Evolutionary conservation across 768 basidiomycete genomes (phyloP), one percentile per base, ranked within the genome.

Genomic region (Lentinula sp.): DNA sequence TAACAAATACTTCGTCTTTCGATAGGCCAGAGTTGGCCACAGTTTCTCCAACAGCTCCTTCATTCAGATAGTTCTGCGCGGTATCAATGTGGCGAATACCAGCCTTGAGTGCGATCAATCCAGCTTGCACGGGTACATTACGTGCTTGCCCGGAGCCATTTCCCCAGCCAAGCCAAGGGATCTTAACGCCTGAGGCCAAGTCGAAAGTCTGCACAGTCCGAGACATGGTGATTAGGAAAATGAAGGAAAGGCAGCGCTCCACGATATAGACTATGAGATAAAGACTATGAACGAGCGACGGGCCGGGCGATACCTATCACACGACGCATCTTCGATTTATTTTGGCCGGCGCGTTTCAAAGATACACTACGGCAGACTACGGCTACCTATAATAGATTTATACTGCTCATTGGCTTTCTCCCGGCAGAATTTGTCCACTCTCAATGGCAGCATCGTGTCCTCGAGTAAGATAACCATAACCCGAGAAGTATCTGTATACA

Each of bases 101-200:
- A 35, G 71, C 72, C 39, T 71, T 66, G 45, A 84, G 66, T 4
- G 73, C 74, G 7, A 66, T 48, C 20, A 66, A 66, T 0, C 72
- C 71, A 46, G 66, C 67, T 42, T 73, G 67, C 6, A 73, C 58
- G 15, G 73, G 74, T 37, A 74, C 72, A 33, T 73, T 72, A 2
- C 41, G 15, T 7, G 59, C 74, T 4, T 72, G 48, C 0, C 77
- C 78, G 0, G 77, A 74, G 0, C 81, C 81, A 37, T 77, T 80
- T 37, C 83, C 82, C 68, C 79, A 83, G 2, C 72, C 79, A 41
- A 82, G 72, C 81, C 80, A 80, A 5, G 82, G 83, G 16, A 76
- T 74, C 4, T 64, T 63, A 6, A 74, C 73, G 9, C 71, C 74
- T 61, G 55, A 56, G 7, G 37, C 20, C 23, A 56, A n/a, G n/a